A percentile compares a stretch with the other conserved stretches of the same genome.
Evolutionary conservation across 1,139 yeast genomes (phyloP).

Genomic region (Cylindricascospora bacillispora): DNA sequence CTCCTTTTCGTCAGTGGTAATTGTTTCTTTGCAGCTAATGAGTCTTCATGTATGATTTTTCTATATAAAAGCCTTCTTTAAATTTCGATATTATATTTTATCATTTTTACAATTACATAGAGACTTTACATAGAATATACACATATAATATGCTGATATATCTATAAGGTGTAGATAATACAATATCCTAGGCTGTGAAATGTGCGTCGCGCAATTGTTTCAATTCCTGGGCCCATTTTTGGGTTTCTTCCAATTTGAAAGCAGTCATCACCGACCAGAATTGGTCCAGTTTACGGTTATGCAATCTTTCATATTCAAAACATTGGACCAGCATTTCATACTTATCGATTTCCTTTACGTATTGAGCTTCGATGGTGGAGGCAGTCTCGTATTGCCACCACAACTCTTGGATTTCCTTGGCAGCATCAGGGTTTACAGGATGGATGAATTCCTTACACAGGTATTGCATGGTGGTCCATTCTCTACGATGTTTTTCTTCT

Average conservation of each 20-base stretch:
- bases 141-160: too few species aligned
- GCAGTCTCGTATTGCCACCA: constrained; percentile 91
- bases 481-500: constrained; percentile 71
- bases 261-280: constrained; percentile 53
- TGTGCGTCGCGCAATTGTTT: constrained; percentile 42
- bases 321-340: constrained; percentile 87
- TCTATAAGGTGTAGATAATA: too few species aligned
- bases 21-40: background rate
- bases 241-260: constrained; percentile 65
- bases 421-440: constrained; percentile 51
- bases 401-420: constrained; percentile 53
- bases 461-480: constrained; percentile 59
- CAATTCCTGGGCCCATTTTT: constrained; percentile 57
- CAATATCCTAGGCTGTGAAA: too few species aligned
- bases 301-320: constrained; percentile 72
- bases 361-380: constrained; percentile 70
- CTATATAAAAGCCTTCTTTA: too few species aligned
- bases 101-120: too few species aligned
- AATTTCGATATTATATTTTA: too few species aligned
- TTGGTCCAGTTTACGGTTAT: constrained; percentile 47
- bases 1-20: constrained; percentile 27
- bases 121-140: too few species aligned
- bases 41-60: too few species aligned
- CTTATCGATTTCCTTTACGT: constrained; percentile 92
- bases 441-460: constrained; percentile 43